Evolutionary conservation across 306 rosid genomes (phyloP), one percentile per base, ranked within the genome.

Genomic region (Acacia crassicarpa): DNA sequence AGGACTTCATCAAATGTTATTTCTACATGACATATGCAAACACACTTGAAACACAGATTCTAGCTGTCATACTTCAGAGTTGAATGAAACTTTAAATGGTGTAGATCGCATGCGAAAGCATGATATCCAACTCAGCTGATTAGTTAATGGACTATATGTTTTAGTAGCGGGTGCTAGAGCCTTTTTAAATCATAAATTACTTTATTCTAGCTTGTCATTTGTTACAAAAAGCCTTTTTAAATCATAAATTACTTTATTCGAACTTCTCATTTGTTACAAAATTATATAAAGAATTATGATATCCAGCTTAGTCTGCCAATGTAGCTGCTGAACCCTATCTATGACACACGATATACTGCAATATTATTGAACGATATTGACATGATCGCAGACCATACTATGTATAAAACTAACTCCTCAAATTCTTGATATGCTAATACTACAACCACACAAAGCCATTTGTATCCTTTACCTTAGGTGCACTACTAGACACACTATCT

Each of bases 181-280:
- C 46, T 67, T 19, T 83, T 83, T 38, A 25, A 38, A 66, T 78
- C 58, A 74, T 67, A 46, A 48, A 44, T 23, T 72, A 45, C 33
- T 44, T 45, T 4, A 45, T 22, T 68, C 32, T 4, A 11, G 11
- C 2, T 69, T 20, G 43, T 58, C 66, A 56, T 4, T 61, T 41
- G 79, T 72, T 73, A 75, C 70, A 41, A 78, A 74, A 58, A 23
- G 17, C 78, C 46, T 67, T 19, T 83, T 83, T 38, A 25, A 38
- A 66, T 78, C 58, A 74, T 67, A 46, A 48, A 44, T 23, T 72
- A 45, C 33, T 44, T 45, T 4, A 45, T 22, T 68, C 32, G 1
- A 11, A n/a, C 2, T 69, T 20, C 43, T 58, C 66, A 56, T 4
- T 61, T 41, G 79, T 72, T 73, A 75, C 70, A 41, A 78, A 74